Conservation (phyloP, 2,329 filamentous ascomycete species). For the Trichothecium sympodiale region DNA sequence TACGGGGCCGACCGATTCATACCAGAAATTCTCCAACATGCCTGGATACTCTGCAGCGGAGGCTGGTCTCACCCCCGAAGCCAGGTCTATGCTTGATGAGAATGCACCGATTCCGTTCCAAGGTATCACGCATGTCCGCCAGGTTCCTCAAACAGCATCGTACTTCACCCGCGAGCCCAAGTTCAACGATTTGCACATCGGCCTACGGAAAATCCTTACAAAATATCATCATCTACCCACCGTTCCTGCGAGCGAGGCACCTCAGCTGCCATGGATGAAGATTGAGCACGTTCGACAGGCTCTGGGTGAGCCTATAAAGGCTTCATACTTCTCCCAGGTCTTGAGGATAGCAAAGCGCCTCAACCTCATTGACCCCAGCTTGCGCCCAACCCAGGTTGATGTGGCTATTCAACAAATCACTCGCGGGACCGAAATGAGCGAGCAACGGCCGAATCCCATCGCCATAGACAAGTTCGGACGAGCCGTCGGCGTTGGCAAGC, state of each 20-base stretch:
- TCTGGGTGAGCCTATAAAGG: conserved; percentile 61
- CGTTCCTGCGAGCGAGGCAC: conserved; percentile 52
- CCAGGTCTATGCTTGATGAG: conserved; percentile 5
- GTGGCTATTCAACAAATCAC: conserved; percentile 58
- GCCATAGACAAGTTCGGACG: conserved; percentile 67
- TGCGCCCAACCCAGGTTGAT: conserved; percentile 62
- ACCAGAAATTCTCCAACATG: too few species aligned
- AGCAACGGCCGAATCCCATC: conserved; percentile 50
- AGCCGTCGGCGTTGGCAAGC: conserved; percentile 68
- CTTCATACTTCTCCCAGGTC: conserved; percentile 68
- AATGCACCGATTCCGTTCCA: conserved; percentile 14
- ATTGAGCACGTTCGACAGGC: conserved; percentile 63
- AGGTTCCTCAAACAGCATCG: conserved; percentile 77
- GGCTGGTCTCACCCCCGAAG: conserved; percentile 1
- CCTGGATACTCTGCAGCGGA: too few species aligned
- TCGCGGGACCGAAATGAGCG: conserved; percentile 60
- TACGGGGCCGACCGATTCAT: neutral
- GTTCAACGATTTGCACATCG: conserved; percentile 77
- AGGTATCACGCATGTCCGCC: conserved; percentile 46
- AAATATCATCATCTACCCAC: conserved; percentile 65
- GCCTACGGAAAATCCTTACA: conserved; percentile 58
- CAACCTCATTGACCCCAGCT: conserved; percentile 70
- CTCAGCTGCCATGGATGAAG: conserved; percentile 71
- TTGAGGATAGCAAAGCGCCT: conserved; percentile 66
- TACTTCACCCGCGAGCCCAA: conserved; percentile 83